phyloP scores from a whole-genome alignment of 2,329 filamentous ascomycete genomes.

The Dichotomopilus funicola region DNA sequence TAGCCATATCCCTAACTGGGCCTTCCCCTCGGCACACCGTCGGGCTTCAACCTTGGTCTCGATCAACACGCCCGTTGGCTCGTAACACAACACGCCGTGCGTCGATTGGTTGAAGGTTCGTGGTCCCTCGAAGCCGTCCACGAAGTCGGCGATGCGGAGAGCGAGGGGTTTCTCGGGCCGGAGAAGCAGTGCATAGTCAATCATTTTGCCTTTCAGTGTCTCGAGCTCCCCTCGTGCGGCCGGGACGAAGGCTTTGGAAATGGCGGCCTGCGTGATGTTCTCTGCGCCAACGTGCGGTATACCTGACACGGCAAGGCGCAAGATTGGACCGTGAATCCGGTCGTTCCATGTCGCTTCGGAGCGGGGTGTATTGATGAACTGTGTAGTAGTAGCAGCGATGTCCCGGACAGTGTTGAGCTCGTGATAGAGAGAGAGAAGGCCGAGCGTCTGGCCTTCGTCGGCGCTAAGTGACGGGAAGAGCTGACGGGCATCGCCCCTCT shows the following conservation, averaged over 20 bases:
- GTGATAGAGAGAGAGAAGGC: conserved; percentile 1
- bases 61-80: conserved; percentile 3
- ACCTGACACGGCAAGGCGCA: conserved; percentile 2
- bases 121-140: conserved; percentile 3
- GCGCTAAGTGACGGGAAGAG: conserved; percentile 2
- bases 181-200: conserved; percentile 3
- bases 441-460: conserved; percentile 2
- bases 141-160: conserved; percentile 2
- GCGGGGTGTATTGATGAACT: conserved; percentile 1
- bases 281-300: neutral
- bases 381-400: conserved; percentile 2
- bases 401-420: conserved; percentile 2
- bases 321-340: conserved; percentile 1
- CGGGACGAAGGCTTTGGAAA: conserved; percentile 2
- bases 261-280: conserved; percentile 4
- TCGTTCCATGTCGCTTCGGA: conserved; percentile 4
- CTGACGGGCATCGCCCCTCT: conserved; percentile 1
- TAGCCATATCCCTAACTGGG: conserved; percentile 2
- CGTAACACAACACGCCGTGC: conserved; percentile 1
- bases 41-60: conserved; percentile 2
- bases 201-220: conserved; percentile 1
- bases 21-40: conserved; percentile 2
- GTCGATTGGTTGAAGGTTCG: conserved; percentile 4
- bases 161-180: conserved; percentile 2
- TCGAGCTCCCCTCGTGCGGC: conserved; percentile 4